Percentiles rank a stretch among this genome's conserved stretches.
Evolutionary conservation across 1,284 basidiomycete species (phyloP).

Genomic region (Heterobasidion irregulare): DNA sequence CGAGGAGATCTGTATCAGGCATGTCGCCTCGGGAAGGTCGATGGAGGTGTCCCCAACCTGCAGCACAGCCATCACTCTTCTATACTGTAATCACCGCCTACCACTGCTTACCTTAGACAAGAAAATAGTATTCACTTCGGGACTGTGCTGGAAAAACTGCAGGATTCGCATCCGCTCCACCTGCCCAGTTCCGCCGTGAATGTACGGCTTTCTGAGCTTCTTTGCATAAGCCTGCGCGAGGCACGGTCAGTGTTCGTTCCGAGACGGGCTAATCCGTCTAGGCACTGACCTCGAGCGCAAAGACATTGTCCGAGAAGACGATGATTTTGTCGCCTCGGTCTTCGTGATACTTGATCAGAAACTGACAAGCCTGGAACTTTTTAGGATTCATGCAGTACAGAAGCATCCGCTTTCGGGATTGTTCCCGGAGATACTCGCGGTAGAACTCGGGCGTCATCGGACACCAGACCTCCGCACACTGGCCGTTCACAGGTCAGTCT

Average conservation of each 20-base stretch:
- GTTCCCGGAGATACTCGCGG: constrained; percentile 92
- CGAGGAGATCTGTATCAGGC: constrained; percentile 99
- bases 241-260: not conserved
- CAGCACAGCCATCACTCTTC: constrained; percentile 1
- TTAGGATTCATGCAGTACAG: constrained; percentile 99
- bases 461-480: constrained; percentile 99
- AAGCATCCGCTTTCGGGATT: constrained; percentile 90
- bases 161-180: constrained; percentile 94
- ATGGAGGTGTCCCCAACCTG: constrained; percentile 99
- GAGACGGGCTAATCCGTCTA: not conserved
- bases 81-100: not conserved
- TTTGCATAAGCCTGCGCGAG: constrained; percentile 82
- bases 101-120: constrained; percentile 73
- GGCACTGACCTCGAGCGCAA: constrained; percentile 80
- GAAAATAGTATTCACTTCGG: constrained; percentile 97
- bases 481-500: constrained; percentile 3
- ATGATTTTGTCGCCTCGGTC: constrained; percentile 98
- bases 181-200: constrained; percentile 95
- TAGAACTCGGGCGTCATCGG: constrained; percentile 99
- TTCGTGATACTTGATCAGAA: constrained; percentile 98
- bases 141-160: constrained; percentile 94
- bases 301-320: constrained; percentile 99
- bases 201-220: constrained; percentile 91
- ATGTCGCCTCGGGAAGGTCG: constrained; percentile 97
- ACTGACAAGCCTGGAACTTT: constrained; percentile 99